phyloP scores from a whole-genome alignment of 2,329 filamentous ascomycete species.

The Pyrenophora graminea region DNA sequence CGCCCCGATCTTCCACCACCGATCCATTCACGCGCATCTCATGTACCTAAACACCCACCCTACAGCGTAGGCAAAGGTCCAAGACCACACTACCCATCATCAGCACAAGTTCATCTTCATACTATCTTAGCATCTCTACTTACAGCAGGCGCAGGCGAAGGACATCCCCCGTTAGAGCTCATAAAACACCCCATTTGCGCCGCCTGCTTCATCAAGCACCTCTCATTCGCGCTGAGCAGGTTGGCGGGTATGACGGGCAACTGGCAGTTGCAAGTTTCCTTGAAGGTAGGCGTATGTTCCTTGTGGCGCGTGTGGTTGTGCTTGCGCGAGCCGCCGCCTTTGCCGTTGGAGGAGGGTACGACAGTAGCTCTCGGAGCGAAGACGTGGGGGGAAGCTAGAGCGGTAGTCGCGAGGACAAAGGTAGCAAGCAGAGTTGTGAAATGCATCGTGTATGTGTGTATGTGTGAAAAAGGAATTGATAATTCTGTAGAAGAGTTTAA shows the following conservation, averaged over 20 bases:
- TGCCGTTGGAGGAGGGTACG: background rate
- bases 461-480: too few species aligned
- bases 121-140: background rate
- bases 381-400: conserved; percentile 25
- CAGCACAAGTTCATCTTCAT: background rate
- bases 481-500: too few species aligned
- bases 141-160: conserved; percentile 24
- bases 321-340: background rate
- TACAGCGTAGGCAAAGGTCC: conserved; percentile 10
- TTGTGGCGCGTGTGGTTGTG: conserved; percentile 20
- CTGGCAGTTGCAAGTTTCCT: conserved; percentile 27
- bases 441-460: conserved; percentile 19
- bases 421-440: conserved; percentile 16
- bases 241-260: conserved; percentile 33
- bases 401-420: conserved; percentile 20
- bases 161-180: conserved; percentile 22
- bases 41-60: too few species aligned
- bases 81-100: conserved; percentile 16
- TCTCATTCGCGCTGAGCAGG: conserved; percentile 29
- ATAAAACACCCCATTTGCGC: conserved; percentile 22
- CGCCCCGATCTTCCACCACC: too few species aligned
- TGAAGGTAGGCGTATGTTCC: conserved; percentile 36
- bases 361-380: conserved; percentile 12
- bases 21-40: too few species aligned
- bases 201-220: conserved; percentile 23